Base-by-base conservation (phyloP, 345 rosid genomes). In the Raphanus sativus region DNA sequence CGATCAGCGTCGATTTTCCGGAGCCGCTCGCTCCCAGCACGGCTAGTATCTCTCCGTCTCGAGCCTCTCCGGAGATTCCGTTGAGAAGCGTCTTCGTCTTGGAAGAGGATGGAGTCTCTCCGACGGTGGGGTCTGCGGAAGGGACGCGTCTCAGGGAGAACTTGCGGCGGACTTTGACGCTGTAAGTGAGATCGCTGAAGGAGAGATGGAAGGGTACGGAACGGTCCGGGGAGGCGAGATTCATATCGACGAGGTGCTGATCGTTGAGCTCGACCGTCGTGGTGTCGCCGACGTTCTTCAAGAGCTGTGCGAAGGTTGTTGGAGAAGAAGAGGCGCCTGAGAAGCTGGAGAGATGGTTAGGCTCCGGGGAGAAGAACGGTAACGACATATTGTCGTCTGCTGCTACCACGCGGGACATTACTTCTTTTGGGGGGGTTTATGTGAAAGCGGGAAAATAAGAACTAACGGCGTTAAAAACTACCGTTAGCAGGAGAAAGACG, bases 1-100 rank as follows among this genome's bases (percentile, higher is more conserved):
- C 98, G 29, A 94, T 83, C 3, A 94, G 79, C 0, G 98, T 94
- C 16, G 98, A 94, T 70, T 94, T 94, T 1, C 98, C 98, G 0
- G 98, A 92, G 0, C 98, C 98, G 62, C 98, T 94, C 0, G 98
- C 98, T 0, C 98, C 97, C 0, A 94, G 95, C 21, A 94, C 95
- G 0, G 98, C 98, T 0, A 92, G 45, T 29, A 92, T 88, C 88
- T 94, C 97, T 0, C 98, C 98, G 4, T 94, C 97, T 1, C 92
- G 84, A 0, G 98, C 94, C 84, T 89, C 92, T 0, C 98, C 98
- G 16, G 97, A 88, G 70, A 94, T 85, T 45, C 91, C 91, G 60
- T 92, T 86, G 16, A 94, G 88, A 0, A 94, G 85, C 8, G 89
- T 86, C 83, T 92, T 94, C 8, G 90, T 89, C 52, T 68, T 74